These are phyloP conservation scores for Cyclotella choctawhatcheeana DNA, from an alignment of 108 stramenopile genomes.

Conservation along the genomic window DNA sequence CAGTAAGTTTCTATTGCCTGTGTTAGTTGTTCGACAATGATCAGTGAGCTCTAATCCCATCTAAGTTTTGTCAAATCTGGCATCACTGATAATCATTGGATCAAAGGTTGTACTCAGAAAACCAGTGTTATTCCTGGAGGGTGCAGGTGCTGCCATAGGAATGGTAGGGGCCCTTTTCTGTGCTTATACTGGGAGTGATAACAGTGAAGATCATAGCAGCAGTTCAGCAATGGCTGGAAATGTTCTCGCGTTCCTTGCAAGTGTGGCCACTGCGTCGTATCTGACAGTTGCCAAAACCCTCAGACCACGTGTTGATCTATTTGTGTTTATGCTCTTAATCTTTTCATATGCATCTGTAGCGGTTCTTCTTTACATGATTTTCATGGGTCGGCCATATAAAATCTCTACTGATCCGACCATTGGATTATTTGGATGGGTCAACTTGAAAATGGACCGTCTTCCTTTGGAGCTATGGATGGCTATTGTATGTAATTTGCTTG, in stretches of 20 bases:
- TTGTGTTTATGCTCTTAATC: conserved; percentile 67
- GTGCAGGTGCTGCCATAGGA: conserved; percentile 57
- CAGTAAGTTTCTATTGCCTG: too few relatives aligned
- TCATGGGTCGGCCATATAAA: conserved; percentile 25
- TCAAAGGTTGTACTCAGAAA: conserved; percentile 55
- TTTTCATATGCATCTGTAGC: conserved; percentile 53
- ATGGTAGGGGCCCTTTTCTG: conserved; percentile 66
- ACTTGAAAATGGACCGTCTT: conserved; percentile 44
- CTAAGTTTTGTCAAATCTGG: conserved; percentile 36
- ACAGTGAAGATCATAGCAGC: neutral
- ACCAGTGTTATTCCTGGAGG: conserved; percentile 51
- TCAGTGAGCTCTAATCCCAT: too few relatives aligned
- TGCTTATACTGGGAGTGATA: conserved; percentile 3
- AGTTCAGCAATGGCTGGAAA: conserved; percentile 50
- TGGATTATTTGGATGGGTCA: conserved; percentile 65
- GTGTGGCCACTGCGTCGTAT: conserved; percentile 41
- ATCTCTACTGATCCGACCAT: conserved; percentile 38
- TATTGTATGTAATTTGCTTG: conserved; percentile 58
- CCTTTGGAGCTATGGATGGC: conserved; percentile 59
- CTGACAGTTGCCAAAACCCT: conserved; percentile 59
- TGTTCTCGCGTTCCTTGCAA: conserved; percentile 54
- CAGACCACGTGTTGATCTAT: conserved; percentile 45
- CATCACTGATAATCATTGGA: conserved; percentile 55
- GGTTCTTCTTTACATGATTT: conserved; percentile 42
- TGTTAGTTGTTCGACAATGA: too few relatives aligned